These are phyloP conservation scores for Cryptosporidium ubiquitum DNA, from an alignment of 169 alveolate species.

Conservation along the genomic window DNA sequence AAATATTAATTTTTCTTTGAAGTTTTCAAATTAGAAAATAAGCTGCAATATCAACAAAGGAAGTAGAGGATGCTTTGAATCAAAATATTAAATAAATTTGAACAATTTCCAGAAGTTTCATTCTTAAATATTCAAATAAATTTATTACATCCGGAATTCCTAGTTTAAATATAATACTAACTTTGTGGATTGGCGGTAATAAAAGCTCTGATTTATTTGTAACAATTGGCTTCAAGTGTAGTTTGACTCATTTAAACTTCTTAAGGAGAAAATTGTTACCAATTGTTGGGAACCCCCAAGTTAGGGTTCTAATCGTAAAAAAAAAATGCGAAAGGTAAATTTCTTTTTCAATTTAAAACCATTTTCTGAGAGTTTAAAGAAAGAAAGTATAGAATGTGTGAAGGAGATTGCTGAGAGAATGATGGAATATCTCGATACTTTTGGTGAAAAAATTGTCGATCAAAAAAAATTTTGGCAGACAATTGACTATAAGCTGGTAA, in stretches of 20 bases:
- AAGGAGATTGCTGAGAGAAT: conserved; percentile 30
- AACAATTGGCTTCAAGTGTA: background rate
- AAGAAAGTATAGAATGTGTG: conserved; percentile 16
- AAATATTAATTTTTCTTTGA: background rate
- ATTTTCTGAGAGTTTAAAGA: conserved; percentile 6
- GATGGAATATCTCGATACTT: conserved; percentile 5
- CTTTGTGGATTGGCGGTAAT: conserved; percentile 14
- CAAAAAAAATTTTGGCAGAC: conserved; percentile 14
- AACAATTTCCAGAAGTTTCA: too few relatives aligned
- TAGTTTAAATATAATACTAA: background rate
- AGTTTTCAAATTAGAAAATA: background rate
- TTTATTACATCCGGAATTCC: background rate
- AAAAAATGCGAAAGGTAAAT: conserved; percentile 37
- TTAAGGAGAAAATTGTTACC: background rate
- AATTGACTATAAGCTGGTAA: conserved; percentile 34
- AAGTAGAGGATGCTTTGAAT: background rate
- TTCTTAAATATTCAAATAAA: background rate
- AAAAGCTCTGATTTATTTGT: background rate
- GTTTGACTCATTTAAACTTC: background rate
- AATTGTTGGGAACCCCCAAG: background rate
- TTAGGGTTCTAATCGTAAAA: background rate
- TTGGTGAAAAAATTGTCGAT: background rate
- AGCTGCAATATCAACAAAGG: too few relatives aligned
- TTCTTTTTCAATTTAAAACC: conserved; percentile 28
- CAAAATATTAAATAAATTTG: too few relatives aligned